Conservation (phyloP, 768 basidiomycete species). For the Hortiboletus flavorubellus region DNA sequence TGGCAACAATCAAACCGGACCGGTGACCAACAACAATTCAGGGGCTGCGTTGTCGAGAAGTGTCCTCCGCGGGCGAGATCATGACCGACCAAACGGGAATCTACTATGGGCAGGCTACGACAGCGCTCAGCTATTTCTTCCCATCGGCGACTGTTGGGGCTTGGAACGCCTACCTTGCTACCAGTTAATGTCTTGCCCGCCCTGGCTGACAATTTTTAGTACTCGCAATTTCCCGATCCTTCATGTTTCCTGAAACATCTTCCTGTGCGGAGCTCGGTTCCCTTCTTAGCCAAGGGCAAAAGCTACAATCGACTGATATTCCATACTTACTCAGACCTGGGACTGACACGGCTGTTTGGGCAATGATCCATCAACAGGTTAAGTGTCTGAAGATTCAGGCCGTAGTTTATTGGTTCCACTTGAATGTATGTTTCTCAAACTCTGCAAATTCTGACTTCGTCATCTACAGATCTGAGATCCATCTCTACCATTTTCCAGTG, state of each 20-base stretch:
- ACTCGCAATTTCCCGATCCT: conserved; percentile 22
- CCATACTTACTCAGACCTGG: background rate
- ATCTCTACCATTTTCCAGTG: conserved; percentile 29
- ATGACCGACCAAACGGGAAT: conserved; percentile 55
- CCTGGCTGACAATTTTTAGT: conserved; percentile 13
- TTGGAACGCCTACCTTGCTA: conserved; percentile 49
- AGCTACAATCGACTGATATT: background rate
- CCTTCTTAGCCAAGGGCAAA: background rate
- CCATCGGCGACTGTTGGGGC: conserved; percentile 55
- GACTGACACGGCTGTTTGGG: conserved; percentile 6
- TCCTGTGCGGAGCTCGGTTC: conserved; percentile 14
- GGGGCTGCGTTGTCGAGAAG: conserved; percentile 41
- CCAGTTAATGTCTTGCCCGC: conserved; percentile 6
- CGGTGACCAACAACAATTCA: conserved; percentile 37
- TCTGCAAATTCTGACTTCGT: conserved; percentile 23
- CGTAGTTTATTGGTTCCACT: too few relatives aligned
- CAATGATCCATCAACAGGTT: background rate
- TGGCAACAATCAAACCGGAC: conserved; percentile 58
- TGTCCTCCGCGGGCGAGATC: conserved; percentile 43
- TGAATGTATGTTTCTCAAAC: conserved; percentile 27
- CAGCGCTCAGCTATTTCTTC: conserved; percentile 50
- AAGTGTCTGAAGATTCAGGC: too few relatives aligned
- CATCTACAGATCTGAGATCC: conserved; percentile 33
- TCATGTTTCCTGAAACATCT: conserved; percentile 12
- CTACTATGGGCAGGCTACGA: conserved; percentile 46